A percentile compares a stretch with the other conserved stretches of the same genome.
Evolutionary conservation across 2,329 filamentous ascomycete genomes (phyloP).

Genomic region (Tolypocladium paradoxum): DNA sequence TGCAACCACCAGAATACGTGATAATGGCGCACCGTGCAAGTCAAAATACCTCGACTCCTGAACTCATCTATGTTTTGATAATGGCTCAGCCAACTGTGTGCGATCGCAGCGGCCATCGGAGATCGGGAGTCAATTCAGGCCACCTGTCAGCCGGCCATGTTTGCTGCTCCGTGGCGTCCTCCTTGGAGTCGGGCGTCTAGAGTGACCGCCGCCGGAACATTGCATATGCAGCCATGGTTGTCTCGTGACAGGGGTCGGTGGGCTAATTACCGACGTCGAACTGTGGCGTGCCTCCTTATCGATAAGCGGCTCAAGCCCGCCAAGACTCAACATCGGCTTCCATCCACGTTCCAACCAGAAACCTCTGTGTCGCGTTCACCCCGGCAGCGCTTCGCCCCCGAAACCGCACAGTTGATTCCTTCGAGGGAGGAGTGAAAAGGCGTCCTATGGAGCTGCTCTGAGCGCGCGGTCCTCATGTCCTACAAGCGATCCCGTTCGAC

Average conservation of each 20-base stretch:
- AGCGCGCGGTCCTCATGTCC: conserved; percentile 43
- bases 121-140: background rate
- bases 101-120: background rate
- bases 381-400: background rate
- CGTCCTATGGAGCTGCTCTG: background rate
- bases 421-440: background rate
- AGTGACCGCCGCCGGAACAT: too few species aligned
- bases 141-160: background rate
- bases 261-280: background rate
- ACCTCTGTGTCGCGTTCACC: background rate
- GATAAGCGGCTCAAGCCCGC: background rate
- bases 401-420: background rate
- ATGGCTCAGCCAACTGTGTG: background rate
- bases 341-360: background rate
- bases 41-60: too few species aligned
- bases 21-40: background rate
- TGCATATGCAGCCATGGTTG: too few species aligned
- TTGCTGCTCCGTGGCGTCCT: background rate
- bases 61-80: too few species aligned
- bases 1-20: too few species aligned
- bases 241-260: background rate
- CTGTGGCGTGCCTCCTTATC: background rate
- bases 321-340: background rate
- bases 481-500: conserved; percentile 68
- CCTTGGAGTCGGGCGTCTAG: too few species aligned